phyloP scores from a whole-genome alignment of 192 early-diverging fungal species.

The Linnemannia exigua region DNA sequence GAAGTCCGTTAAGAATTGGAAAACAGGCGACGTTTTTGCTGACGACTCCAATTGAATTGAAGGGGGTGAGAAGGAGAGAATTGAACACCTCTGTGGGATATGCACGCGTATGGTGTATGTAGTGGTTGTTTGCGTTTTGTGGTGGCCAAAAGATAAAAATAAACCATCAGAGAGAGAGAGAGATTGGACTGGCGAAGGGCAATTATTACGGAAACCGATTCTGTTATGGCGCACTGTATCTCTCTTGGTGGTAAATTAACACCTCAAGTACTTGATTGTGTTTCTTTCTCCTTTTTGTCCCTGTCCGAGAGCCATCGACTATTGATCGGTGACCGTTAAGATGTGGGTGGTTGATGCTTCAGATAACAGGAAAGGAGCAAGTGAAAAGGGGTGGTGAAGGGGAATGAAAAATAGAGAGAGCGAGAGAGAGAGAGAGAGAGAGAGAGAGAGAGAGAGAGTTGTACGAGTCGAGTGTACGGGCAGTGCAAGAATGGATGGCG shows the following conservation, averaged over 20 bases:
- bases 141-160: background rate
- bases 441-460: background rate
- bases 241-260: background rate
- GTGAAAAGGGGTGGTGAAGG: background rate
- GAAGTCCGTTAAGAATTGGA: background rate
- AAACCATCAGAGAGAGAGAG: background rate
- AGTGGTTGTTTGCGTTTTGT: background rate
- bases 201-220: background rate
- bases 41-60: too few relatives aligned
- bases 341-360: background rate
- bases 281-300: background rate
- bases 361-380: background rate
- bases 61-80: background rate
- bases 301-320: background rate
- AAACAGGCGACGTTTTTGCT: background rate
- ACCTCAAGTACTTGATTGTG: background rate
- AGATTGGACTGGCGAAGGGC: background rate
- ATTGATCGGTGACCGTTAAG: background rate
- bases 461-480: background rate
- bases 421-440: background rate
- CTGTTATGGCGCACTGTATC: background rate
- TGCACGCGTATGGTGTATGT: background rate
- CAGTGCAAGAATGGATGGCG: background rate
- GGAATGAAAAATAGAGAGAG: background rate
- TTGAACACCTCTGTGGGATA: background rate